Conservation (phyloP, 2,329 filamentous ascomycete species). For the Diaporthe destruens region DNA sequence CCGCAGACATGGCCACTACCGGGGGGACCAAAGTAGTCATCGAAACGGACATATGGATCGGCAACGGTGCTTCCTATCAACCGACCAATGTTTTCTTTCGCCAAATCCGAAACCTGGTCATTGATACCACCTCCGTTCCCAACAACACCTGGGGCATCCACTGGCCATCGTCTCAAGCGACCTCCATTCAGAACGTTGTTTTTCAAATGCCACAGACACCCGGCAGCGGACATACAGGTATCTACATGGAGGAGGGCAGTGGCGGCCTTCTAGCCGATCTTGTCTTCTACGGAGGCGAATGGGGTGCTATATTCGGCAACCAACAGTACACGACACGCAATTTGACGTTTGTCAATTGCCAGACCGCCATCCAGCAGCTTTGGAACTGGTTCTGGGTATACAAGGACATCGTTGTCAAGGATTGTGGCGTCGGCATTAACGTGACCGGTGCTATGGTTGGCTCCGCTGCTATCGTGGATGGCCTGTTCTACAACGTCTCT, state of each 20-base stretch:
- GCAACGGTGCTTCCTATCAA: slow-evolving; percentile 58
- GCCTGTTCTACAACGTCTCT: slow-evolving; percentile 73
- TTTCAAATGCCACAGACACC: slow-evolving; percentile 62
- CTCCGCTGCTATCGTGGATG: slow-evolving; percentile 82
- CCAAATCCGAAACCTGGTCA: slow-evolving; percentile 69
- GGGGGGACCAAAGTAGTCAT: slow-evolving; percentile 51
- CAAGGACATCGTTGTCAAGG: slow-evolving; percentile 72
- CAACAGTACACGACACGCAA: slow-evolving; percentile 80
- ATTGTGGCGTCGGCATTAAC: slow-evolving; percentile 74
- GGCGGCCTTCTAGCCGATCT: slow-evolving; percentile 78
- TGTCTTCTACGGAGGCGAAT: slow-evolving; percentile 76
- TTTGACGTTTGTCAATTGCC: slow-evolving; percentile 72
- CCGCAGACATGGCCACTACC: slow-evolving; percentile 59
- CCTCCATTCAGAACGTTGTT: slow-evolving; percentile 69
- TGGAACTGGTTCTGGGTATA: slow-evolving; percentile 85
- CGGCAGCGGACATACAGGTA: slow-evolving; percentile 66
- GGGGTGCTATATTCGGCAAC: slow-evolving; percentile 70
- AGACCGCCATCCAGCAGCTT: slow-evolving; percentile 76
- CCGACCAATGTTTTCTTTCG: slow-evolving; percentile 72
- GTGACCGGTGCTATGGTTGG: slow-evolving; percentile 76
- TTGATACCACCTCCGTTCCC: slow-evolving; percentile 67
- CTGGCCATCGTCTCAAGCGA: slow-evolving; percentile 78
- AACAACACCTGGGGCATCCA: slow-evolving; percentile 65
- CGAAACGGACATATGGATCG: slow-evolving; percentile 61
- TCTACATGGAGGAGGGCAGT: slow-evolving; percentile 73